Conservation (phyloP, 352 stramenopile species). For the Phytophthora tubulina region DNA sequence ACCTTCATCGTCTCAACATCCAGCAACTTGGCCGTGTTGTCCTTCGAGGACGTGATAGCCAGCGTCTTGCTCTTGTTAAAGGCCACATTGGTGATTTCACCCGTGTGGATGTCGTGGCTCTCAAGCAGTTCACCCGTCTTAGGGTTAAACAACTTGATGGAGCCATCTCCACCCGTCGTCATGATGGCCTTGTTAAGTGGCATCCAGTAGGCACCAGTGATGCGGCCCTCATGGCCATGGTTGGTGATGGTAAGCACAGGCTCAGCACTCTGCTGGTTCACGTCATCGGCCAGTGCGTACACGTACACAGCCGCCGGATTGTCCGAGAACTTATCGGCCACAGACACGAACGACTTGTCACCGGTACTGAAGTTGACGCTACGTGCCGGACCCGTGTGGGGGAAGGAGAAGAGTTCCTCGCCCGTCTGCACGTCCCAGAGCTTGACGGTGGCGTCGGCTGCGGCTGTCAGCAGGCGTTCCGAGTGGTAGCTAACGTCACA, state of each 20-base stretch:
- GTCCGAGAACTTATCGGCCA: conserved; percentile 89
- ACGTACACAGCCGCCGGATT: conserved; percentile 80
- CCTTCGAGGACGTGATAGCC: conserved; percentile 97
- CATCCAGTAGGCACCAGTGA: conserved; percentile 89
- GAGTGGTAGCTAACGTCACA: conserved; percentile 95
- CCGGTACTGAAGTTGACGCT: conserved; percentile 90
- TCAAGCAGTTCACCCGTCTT: conserved; percentile 72
- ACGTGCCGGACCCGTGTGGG: conserved; percentile 81
- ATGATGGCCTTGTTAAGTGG: conserved; percentile 89
- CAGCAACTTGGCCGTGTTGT: conserved; percentile 98
- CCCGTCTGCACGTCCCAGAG: conserved; percentile 94
- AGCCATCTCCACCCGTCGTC: conserved; percentile 85
- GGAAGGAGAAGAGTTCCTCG: conserved; percentile 89
- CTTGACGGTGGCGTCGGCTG: conserved; percentile 93
- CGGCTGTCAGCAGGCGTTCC: conserved; percentile 95
- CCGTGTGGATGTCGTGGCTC: conserved; percentile 93
- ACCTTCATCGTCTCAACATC: conserved; percentile 96
- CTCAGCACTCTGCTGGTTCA: conserved; percentile 64
- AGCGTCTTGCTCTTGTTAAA: conserved; percentile 98
- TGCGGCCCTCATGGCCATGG: conserved; percentile 81
- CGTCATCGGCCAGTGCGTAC: conserved; percentile 80
- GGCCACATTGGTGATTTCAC: conserved; percentile 96
- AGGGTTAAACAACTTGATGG: conserved; percentile 85
- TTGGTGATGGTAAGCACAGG: conserved; percentile 82
- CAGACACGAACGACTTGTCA: conserved; percentile 86